phyloP scores from a whole-genome alignment of 2,329 filamentous ascomycete species.

The Aschersonia sp. region DNA sequence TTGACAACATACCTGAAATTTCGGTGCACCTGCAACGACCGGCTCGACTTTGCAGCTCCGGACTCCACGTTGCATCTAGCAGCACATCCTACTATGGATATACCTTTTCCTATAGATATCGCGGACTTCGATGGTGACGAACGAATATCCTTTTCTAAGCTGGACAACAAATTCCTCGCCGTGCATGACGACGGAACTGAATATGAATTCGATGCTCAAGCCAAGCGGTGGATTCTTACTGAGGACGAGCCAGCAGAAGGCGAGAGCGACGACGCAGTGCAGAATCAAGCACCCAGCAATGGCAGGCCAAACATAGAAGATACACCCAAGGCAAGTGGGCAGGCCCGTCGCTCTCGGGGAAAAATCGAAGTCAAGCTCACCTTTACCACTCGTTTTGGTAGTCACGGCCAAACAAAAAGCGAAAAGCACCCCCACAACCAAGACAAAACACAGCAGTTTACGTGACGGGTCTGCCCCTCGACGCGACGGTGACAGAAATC shows the following conservation, averaged over 20 bases:
- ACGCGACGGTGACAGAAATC: conserved; percentile 69
- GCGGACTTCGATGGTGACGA: conserved; percentile 62
- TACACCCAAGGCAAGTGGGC: not conserved
- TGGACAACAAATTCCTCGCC: conserved; percentile 68
- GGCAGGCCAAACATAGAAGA: not conserved
- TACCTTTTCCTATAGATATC: conserved; percentile 41
- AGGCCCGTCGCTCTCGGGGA: too few relatives aligned
- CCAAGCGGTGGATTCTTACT: conserved; percentile 62
- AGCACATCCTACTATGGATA: conserved; percentile 14
- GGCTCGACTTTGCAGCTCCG: too few relatives aligned
- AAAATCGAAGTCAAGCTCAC: not conserved
- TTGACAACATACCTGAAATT: not conserved
- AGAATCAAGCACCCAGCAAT: not conserved
- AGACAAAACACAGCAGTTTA: conserved; percentile 80
- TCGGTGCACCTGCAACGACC: not conserved
- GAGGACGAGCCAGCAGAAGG: conserved; percentile 9
- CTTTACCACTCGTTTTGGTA: not conserved
- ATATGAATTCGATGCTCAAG: conserved; percentile 61
- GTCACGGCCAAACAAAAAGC: conserved; percentile 27
- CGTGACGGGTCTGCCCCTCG: conserved; percentile 71
- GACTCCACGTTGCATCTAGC: not conserved
- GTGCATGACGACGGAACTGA: conserved; percentile 76
- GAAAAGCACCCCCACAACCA: conserved; percentile 32
- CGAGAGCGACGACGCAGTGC: not conserved
- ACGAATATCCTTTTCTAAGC: conserved; percentile 74